Conservation (phyloP, 1,284 basidiomycete genomes). For the Cutaneotrichosporon cutaneum region DNA sequence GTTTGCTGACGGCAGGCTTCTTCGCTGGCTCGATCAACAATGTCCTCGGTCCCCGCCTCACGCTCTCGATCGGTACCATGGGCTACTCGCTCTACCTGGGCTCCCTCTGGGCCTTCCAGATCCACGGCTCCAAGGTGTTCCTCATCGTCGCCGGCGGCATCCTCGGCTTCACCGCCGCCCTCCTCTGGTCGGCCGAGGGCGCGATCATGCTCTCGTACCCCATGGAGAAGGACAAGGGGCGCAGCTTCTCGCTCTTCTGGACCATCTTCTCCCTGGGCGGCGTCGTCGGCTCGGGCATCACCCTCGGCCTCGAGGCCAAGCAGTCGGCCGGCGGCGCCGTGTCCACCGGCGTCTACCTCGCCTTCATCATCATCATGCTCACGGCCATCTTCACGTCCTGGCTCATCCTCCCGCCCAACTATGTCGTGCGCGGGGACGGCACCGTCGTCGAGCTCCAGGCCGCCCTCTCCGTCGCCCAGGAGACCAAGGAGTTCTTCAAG, state of each 20-base stretch:
- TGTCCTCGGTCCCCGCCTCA: constrained; percentile 52
- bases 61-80: constrained; percentile 51
- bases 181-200: constrained; percentile 51
- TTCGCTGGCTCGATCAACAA: constrained; percentile 12
- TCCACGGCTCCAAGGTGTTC: constrained; percentile 29
- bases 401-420: constrained; percentile 40
- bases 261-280: constrained; percentile 54
- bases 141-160: constrained; percentile 54
- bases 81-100: constrained; percentile 45
- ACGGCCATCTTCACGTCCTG: constrained; percentile 33
- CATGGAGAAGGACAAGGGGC: constrained; percentile 54
- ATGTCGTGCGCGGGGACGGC: constrained; percentile 39
- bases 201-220: constrained; percentile 56
- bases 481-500: constrained; percentile 29
- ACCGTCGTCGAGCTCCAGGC: constrained; percentile 36
- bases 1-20: constrained; percentile 2
- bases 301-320: constrained; percentile 46
- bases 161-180: constrained; percentile 40
- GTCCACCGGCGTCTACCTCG: constrained; percentile 42
- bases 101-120: constrained; percentile 23
- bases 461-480: constrained; percentile 26
- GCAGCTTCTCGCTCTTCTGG: constrained; percentile 55
- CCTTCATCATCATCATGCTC: constrained; percentile 49
- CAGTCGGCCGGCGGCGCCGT: constrained; percentile 18
- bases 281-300: constrained; percentile 55